A percentile compares a stretch with the other conserved stretches of the same genome.
These are phyloP conservation scores for Ascochyta viciae-villosae DNA, from an alignment of 2,329 filamentous ascomycete genomes.

Conservation along the genomic window DNA sequence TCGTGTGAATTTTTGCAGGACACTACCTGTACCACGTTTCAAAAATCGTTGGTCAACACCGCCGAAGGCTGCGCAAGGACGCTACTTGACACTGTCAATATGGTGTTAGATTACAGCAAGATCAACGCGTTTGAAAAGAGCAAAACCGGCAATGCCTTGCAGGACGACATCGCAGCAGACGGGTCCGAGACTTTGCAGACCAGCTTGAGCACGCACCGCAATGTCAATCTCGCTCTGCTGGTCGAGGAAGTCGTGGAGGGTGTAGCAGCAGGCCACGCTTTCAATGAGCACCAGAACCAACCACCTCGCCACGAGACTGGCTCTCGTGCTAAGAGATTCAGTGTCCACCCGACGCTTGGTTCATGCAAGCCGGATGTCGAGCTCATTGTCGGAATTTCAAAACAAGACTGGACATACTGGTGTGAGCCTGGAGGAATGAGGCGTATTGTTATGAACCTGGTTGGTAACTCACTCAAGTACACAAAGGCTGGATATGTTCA, in stretches of 20 bases:
- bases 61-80: constrained; percentile 59
- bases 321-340: background rate
- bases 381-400: constrained; percentile 54
- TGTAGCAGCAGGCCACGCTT: constrained; percentile 56
- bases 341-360: background rate
- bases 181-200: constrained; percentile 26
- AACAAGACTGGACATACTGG: constrained; percentile 46
- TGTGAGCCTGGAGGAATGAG: constrained; percentile 20
- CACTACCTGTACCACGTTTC: constrained; percentile 44
- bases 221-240: constrained; percentile 54
- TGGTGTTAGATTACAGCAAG: constrained; percentile 31
- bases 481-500: constrained; percentile 21
- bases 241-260: constrained; percentile 62
- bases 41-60: constrained; percentile 54
- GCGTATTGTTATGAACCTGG: constrained; percentile 33
- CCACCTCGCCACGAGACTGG: background rate
- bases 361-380: constrained; percentile 39
- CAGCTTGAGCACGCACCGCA: constrained; percentile 42
- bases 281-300: constrained; percentile 34
- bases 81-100: constrained; percentile 51
- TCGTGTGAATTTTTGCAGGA: constrained; percentile 57
- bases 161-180: background rate
- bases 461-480: constrained; percentile 36
- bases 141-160: background rate
- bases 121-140: constrained; percentile 45